These are phyloP conservation scores for Amanita subjunquillea DNA, from an alignment of 768 basidiomycete genomes.

Conservation along the genomic window DNA sequence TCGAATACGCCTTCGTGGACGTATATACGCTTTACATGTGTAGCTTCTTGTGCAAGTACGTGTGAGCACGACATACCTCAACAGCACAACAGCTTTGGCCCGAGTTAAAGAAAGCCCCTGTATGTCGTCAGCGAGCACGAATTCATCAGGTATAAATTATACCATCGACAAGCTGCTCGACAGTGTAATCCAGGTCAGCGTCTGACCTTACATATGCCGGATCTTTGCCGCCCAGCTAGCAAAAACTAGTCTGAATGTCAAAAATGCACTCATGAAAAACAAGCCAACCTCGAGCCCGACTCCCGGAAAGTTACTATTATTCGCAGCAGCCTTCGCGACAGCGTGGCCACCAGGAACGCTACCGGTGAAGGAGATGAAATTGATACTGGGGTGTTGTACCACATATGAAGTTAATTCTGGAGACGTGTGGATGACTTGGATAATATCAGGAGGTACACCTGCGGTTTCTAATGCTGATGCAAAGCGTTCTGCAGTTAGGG, in stretches of 20 bases:
- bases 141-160: conserved; percentile 7
- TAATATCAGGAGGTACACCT: conserved; percentile 65
- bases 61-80: conserved; percentile 41
- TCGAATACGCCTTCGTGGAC: conserved; percentile 83
- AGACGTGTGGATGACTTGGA: conserved; percentile 71
- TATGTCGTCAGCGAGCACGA: neutral
- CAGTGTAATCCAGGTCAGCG: conserved; percentile 76
- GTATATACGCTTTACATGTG: conserved; percentile 64
- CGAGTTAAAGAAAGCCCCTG: conserved; percentile 92
- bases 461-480: conserved; percentile 57
- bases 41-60: neutral
- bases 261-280: neutral
- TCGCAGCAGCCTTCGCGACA: conserved; percentile 61
- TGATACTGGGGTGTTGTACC: conserved; percentile 54
- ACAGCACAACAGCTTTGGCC: conserved; percentile 95
- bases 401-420: conserved; percentile 48
- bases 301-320: conserved; percentile 68
- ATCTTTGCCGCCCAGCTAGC: conserved; percentile 91
- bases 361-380: conserved; percentile 90
- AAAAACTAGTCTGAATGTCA: neutral
- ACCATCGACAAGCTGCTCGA: conserved; percentile 88
- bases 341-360: conserved; percentile 65
- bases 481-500: conserved; percentile 78
- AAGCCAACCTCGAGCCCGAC: conserved; percentile 68
- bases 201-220: conserved; percentile 91